Evolutionary conservation across 164 flowering plant species (phyloP), one percentile per base, ranked within the genome.

Genomic region (Chimonanthus praecox): DNA sequence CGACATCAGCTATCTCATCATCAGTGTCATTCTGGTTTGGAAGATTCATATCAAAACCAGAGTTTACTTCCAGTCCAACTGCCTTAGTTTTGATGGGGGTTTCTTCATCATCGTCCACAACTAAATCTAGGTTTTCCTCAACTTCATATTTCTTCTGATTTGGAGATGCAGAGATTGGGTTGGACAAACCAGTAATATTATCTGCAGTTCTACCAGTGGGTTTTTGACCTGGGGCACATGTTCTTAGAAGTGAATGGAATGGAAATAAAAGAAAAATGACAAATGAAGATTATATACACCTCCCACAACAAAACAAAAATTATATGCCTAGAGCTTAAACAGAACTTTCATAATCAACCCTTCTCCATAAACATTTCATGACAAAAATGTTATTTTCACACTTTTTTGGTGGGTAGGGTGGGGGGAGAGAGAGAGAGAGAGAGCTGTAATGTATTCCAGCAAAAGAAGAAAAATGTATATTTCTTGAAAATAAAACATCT

Each of bases 1-100:
- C 98, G 67, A 92, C 91, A 78, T 92, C 96, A 64, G 96, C 97
- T 74, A 94, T 89, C 83, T 92, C 97, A 76, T 92, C 94, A 69
- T 89, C 92, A 0, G 81, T 74, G 63, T 88, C 92, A 74, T 83
- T 83, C 51, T 83, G 90, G 72, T 80, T 88, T 2, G 83, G 89
- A 13, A 74, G 7, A 70, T 83, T 87, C 73, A 80, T 82, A 72
- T 87, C 90, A 50, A 84, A 69, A 0, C 81, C 89, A 71, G 69
- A 69, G 47, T 85, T 76, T 18, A 16, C 47, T 60, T 72, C 78
- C 47, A 63, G 73, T 58, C 74, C 83, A 61, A 72, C 72, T 43
- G 72, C 63, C 58, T 74, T 75, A 16, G 16, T 85, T 69, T 81
- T 82, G 62, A 78, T 78, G 43, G 80, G 80, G 15, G 76, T 62